Conservation (phyloP, 2,329 filamentous ascomycete genomes). For the Davidsoniella virescens region DNA sequence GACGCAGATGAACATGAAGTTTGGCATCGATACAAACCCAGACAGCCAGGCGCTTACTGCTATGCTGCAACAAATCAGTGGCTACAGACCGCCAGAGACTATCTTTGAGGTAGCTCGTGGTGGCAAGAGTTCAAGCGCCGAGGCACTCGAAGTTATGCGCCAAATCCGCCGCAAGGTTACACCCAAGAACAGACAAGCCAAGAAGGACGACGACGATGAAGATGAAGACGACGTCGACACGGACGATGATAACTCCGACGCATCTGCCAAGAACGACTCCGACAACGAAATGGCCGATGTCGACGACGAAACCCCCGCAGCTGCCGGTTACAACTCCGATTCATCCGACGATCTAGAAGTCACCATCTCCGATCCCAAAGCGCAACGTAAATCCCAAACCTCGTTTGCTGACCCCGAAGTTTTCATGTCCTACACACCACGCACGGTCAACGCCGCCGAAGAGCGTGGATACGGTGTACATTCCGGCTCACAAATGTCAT, state of each 20-base stretch:
- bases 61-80: conserved; percentile 78
- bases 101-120: conserved; percentile 86
- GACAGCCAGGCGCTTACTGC: conserved; percentile 58
- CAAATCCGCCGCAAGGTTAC: conserved; percentile 53
- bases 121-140: conserved; percentile 42
- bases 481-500: conserved; percentile 49
- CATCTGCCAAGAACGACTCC: conserved; percentile 17
- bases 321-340: conserved; percentile 36
- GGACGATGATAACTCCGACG: conserved; percentile 13
- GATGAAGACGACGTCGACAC: conserved; percentile 20
- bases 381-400: conserved; percentile 26
- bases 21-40: conserved; percentile 50
- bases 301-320: conserved; percentile 22
- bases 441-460: conserved; percentile 64
- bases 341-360: conserved; percentile 53
- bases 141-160: conserved; percentile 62
- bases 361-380: conserved; percentile 46
- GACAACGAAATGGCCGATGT: conserved; percentile 23
- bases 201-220: conserved; percentile 20
- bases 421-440: conserved; percentile 93
- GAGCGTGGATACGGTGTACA: conserved; percentile 89
- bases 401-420: conserved; percentile 73
- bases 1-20: conserved; percentile 64
- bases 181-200: conserved; percentile 32
- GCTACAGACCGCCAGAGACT: conserved; percentile 79